Percentiles rank a stretch among this genome's conserved stretches.
Conservation (phyloP, 1,284 basidiomycete genomes). For the Pseudozyma tsukubaensis region DNA sequence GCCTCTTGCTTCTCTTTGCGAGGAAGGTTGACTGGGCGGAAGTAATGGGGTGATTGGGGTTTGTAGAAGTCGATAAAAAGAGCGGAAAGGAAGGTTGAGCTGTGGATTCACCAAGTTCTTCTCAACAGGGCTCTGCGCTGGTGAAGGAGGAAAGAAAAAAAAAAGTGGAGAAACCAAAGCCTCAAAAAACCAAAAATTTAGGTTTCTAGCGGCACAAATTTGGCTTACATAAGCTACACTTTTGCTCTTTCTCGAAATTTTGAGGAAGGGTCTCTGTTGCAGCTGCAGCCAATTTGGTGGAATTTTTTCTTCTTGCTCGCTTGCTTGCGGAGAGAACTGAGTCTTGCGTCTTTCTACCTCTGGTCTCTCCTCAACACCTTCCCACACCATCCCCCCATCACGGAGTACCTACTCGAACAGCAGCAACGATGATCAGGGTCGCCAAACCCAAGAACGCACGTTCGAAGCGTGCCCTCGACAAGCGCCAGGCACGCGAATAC, state of each 20-base stretch:
- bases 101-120: too few relatives aligned
- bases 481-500: conserved; percentile 82
- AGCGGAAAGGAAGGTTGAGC: not conserved
- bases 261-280: not conserved
- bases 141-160: conserved; percentile 7
- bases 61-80: conserved; percentile 3
- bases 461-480: conserved; percentile 90
- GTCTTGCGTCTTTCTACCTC: not conserved
- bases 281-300: conserved; percentile 1
- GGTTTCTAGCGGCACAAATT: too few relatives aligned
- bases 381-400: not conserved
- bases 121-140: not conserved
- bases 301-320: conserved; percentile 13
- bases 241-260: conserved; percentile 6
- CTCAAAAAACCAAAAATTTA: conserved; percentile 8
- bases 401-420: not conserved
- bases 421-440: conserved; percentile 53
- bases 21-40: too few relatives aligned
- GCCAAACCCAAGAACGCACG: conserved; percentile 94
- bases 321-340: not conserved
- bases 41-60: not conserved
- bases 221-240: conserved; percentile 31
- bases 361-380: not conserved
- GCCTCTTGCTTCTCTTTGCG: not conserved
- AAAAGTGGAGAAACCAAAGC: conserved; percentile 13